These are phyloP conservation scores for Aspergillus taichungensis DNA, from an alignment of 495 filamentous ascomycete genomes.

Conservation along the genomic window DNA sequence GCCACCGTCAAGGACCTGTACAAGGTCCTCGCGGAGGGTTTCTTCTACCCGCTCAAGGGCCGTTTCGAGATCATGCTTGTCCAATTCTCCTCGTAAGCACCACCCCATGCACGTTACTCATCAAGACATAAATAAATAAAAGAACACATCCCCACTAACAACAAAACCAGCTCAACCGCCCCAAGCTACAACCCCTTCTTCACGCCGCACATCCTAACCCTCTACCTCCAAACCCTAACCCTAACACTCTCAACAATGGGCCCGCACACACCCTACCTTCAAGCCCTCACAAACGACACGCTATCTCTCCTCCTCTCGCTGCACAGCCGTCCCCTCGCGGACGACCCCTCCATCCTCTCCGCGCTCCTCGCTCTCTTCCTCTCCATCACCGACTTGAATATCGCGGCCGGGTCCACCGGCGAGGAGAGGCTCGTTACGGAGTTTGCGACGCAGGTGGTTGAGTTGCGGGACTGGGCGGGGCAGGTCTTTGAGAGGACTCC, in stretches of 20 bases:
- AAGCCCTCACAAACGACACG: conserved; percentile 36
- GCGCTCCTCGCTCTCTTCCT: conserved; percentile 72
- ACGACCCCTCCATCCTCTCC: conserved; percentile 56
- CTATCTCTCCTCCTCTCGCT: conserved; percentile 38
- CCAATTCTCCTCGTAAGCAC: conserved; percentile 31
- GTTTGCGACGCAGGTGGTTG: conserved; percentile 30
- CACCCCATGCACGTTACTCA: neutral
- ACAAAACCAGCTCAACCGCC: conserved; percentile 20
- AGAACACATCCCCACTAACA: neutral
- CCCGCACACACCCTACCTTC: conserved; percentile 35
- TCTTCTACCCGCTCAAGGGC: conserved; percentile 70
- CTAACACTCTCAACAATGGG: conserved; percentile 43
- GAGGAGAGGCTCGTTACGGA: conserved; percentile 59
- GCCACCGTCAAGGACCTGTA: conserved; percentile 67
- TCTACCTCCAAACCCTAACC: conserved; percentile 44
- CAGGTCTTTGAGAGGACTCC: conserved; percentile 55
- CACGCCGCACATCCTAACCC: conserved; percentile 37
- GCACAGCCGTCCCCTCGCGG: conserved; percentile 32
- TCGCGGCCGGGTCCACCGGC: conserved; percentile 43
- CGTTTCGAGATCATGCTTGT: conserved; percentile 39
- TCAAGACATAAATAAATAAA: no score
- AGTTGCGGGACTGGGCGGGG: conserved; percentile 38
- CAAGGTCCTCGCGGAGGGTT: conserved; percentile 61
- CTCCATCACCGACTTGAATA: conserved; percentile 76
- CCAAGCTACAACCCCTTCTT: conserved; percentile 33